Evolutionary conservation across 2,329 filamentous ascomycete species (phyloP).

Genomic region (Dichotomopilus funicola): DNA sequence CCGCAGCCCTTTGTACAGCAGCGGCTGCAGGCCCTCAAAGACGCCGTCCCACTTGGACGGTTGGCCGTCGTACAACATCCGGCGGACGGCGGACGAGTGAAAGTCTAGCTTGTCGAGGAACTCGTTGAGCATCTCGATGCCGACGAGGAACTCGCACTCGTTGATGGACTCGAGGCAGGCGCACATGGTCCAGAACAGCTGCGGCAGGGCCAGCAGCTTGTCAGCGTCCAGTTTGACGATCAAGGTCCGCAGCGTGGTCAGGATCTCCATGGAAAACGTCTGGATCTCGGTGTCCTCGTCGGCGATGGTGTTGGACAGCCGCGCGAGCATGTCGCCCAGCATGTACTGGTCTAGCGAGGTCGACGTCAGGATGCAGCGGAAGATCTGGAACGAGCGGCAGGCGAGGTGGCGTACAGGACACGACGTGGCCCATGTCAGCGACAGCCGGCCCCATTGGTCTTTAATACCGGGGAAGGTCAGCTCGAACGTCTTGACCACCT

Average conservation of each 20-base stretch:
- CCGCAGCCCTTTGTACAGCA: constrained; percentile 86
- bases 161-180: constrained; percentile 96
- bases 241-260: constrained; percentile 87
- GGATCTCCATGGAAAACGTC: constrained; percentile 94
- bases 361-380: constrained; percentile 81
- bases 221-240: constrained; percentile 76
- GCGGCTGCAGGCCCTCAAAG: constrained; percentile 78
- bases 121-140: constrained; percentile 82
- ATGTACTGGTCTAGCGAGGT: constrained; percentile 74
- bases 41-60: constrained; percentile 81
- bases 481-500: constrained; percentile 80
- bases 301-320: constrained; percentile 93
- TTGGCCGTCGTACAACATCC: constrained; percentile 67
- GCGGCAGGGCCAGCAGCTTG: constrained; percentile 81
- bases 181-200: constrained; percentile 96
- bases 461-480: constrained; percentile 79
- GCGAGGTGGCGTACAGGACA: constrained; percentile 92
- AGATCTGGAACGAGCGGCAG: constrained; percentile 95
- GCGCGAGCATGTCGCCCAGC: constrained; percentile 93
- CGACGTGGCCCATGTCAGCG: constrained; percentile 91
- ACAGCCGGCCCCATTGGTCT: constrained; percentile 84
- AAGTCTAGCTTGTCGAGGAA: constrained; percentile 81
- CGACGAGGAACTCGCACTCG: constrained; percentile 88
- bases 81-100: constrained; percentile 59
- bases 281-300: constrained; percentile 93